Evolutionary conservation across 2,329 filamentous ascomycete species (phyloP).

Genomic region (Magnaporthiopsis incrustans): DNA sequence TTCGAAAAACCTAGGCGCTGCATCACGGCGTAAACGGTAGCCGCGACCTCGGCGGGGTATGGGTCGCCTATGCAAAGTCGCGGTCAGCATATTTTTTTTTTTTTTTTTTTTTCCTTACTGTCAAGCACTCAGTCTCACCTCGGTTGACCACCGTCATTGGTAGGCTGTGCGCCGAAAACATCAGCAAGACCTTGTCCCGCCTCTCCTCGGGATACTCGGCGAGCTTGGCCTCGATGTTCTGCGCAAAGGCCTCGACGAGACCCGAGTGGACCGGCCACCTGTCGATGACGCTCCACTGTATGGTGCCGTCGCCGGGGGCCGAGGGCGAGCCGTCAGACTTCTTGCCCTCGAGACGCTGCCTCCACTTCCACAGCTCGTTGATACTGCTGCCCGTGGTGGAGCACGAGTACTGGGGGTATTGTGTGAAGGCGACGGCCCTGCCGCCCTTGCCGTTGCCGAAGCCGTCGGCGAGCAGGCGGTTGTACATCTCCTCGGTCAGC

Average conservation of each 20-base stretch:
- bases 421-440: slow-evolving; percentile 90
- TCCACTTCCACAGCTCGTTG: slow-evolving; percentile 98
- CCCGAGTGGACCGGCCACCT: slow-evolving; percentile 91
- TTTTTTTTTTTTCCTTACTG: not conserved
- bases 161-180: slow-evolving; percentile 93
- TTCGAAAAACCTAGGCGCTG: slow-evolving; percentile 79
- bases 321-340: slow-evolving; percentile 31
- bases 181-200: slow-evolving; percentile 70
- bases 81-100: slow-evolving; percentile 18
- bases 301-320: slow-evolving; percentile 49
- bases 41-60: slow-evolving; percentile 90
- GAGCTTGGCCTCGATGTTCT: slow-evolving; percentile 82
- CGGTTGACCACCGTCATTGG: slow-evolving; percentile 97
- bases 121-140: slow-evolving; percentile 37
- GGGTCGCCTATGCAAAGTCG: slow-evolving; percentile 58
- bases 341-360: slow-evolving; percentile 78
- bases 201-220: slow-evolving; percentile 75
- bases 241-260: slow-evolving; percentile 83
- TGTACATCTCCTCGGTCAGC: slow-evolving; percentile 90
- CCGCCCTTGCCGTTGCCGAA: slow-evolving; percentile 88
- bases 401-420: slow-evolving; percentile 98
- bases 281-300: slow-evolving; percentile 96
- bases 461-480: slow-evolving; percentile 72
- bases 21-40: slow-evolving; percentile 97
- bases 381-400: slow-evolving; percentile 93